phyloP scores from a whole-genome alignment of 257 asterid species.

The Solanum dulcamara region DNA sequence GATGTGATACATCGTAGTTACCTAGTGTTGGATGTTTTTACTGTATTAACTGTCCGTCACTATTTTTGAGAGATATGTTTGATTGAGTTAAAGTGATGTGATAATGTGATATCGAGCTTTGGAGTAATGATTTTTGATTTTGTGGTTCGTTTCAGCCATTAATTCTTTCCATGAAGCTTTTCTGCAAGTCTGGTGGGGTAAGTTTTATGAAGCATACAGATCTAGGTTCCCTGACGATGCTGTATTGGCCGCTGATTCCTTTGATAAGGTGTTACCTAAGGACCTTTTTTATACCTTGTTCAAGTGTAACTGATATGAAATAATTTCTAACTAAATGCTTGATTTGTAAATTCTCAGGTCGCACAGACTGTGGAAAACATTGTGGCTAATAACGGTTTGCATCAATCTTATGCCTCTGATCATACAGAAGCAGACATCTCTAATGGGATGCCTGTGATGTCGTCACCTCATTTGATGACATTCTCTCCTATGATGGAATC shows the following conservation, averaged over 20 bases:
- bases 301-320: background rate
- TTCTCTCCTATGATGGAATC: background rate
- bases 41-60: background rate
- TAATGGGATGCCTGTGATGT: background rate
- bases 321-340: background rate
- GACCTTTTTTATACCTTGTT: background rate
- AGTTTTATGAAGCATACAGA: conserved; percentile 7
- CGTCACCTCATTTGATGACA: background rate
- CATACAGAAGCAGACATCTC: background rate
- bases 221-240: background rate
- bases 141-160: background rate
- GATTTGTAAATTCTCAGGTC: background rate
- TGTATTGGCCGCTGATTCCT: background rate
- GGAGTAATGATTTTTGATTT: background rate
- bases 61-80: background rate
- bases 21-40: background rate
- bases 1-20: background rate
- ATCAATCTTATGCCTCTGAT: background rate
- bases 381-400: background rate
- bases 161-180: conserved; percentile 9
- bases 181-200: conserved; percentile 17
- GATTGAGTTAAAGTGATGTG: background rate
- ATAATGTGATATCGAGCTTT: background rate
- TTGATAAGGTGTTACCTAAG: conserved; percentile 14
- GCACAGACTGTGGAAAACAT: background rate